Conservation (phyloP, 2,329 filamentous ascomycete species). For the Xylariaceae sp. region DNA sequence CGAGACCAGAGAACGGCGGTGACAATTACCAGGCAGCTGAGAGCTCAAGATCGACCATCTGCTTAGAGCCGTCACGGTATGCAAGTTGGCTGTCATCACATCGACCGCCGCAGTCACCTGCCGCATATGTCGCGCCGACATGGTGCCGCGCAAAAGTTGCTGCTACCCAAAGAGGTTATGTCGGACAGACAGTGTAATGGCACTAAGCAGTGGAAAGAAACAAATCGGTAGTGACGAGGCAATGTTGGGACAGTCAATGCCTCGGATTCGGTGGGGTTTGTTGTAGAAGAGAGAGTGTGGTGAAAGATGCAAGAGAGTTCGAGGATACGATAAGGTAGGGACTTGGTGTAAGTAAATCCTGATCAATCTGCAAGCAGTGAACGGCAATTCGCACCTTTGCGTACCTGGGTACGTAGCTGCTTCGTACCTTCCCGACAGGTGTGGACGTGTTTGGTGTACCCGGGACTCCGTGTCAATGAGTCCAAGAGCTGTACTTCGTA, state of each 20-base stretch:
- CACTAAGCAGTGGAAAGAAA: slow-evolving; percentile 1
- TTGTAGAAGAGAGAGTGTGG: background rate
- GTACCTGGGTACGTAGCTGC: too few species aligned
- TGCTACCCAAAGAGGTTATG: slow-evolving; percentile 7
- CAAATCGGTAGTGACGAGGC: slow-evolving; percentile 3
- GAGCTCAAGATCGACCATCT: slow-evolving; percentile 78
- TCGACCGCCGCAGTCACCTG: slow-evolving; percentile 20
- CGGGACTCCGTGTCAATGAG: too few species aligned
- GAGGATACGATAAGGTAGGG: background rate
- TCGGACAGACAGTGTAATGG: slow-evolving; percentile 4
- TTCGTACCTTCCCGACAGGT: too few species aligned
- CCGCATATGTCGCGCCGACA: slow-evolving; percentile 26
- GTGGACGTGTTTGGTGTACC: too few species aligned
- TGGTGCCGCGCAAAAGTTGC: slow-evolving; percentile 17
- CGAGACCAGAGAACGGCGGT: background rate
- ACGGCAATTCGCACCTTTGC: background rate
- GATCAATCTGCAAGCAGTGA: background rate
- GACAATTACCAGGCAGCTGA: slow-evolving; percentile 58
- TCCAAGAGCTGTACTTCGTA: too few species aligned
- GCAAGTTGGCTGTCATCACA: slow-evolving; percentile 19
- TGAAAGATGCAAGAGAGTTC: background rate
- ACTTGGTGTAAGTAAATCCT: background rate
- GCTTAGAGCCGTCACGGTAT: slow-evolving; percentile 68
- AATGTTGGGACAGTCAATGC: background rate
- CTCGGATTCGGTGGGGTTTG: background rate